Evolutionary conservation across 768 basidiomycete species (phyloP), one percentile per base, ranked within the genome.

Genomic region (Aureoboletus auriporus): DNA sequence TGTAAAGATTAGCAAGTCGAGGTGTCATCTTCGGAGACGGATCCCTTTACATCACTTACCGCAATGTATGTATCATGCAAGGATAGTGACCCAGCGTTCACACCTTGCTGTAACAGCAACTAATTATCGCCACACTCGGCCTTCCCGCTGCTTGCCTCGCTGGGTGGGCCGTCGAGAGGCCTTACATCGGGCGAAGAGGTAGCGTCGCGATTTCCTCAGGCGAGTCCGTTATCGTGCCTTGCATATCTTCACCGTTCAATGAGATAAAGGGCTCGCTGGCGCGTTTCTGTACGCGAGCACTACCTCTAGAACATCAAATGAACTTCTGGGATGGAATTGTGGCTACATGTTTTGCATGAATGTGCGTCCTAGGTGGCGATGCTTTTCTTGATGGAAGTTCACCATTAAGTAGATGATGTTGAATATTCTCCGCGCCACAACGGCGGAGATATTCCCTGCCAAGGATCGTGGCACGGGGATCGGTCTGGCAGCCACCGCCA

Each of bases 301-400:
- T 39, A 88, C 86, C 13, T 77, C 87, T 29, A 75, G 79, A 56
- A 80, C 75, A 49, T 84, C 83, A 10, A 72, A 82, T 53, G 73
- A 77, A 16, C 72, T 89, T 34, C 73, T 90, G 23, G 87, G 81
- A 37, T 89, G 86, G 86, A 89, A 89, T 65, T 89, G 85, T 59
- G 84, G 77, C 10, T 86, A 84, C 54, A 73, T 70, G n/a, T 83
- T 84, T 61, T 74, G 66, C 52, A 80, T 76, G 44, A 83, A 82
- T 54, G 78, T 82, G 49, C 40, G 71, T 64, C 27, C 39, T 14
- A 0, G 23, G 8, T 28, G 26, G 37, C 37, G 31, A 36, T 44
- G 23, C 46, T 16, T 17, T 30, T 28, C 46, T 12, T 17, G 17
- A 27, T 13, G 20, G 36, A n/a, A 16, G 14, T 30, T 51, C 27